These are phyloP conservation scores for Cadophora sp. DNA, from an alignment of 2,329 filamentous ascomycete genomes.

Conservation along the genomic window DNA sequence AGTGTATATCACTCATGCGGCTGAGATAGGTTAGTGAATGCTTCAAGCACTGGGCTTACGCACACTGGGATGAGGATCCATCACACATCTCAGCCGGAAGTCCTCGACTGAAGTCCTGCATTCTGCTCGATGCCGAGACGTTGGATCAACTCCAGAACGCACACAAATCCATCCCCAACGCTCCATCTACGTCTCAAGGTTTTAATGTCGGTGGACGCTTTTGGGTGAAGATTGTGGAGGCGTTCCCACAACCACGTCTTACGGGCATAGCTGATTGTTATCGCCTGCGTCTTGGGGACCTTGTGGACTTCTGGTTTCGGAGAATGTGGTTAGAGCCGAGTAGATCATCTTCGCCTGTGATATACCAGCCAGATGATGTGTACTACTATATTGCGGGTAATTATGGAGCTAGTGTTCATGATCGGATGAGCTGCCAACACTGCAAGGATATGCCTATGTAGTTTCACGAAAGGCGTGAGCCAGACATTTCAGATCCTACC, in stretches of 20 bases:
- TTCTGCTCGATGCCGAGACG: conserved; percentile 1
- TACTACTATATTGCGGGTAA: neutral
- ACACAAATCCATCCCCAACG: neutral
- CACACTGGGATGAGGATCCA: neutral
- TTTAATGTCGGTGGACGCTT: neutral
- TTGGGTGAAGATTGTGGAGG: conserved; percentile 7
- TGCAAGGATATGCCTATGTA: too few relatives aligned
- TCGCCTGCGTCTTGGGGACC: conserved; percentile 2
- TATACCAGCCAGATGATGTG: neutral
- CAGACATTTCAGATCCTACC: too few relatives aligned
- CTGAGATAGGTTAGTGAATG: neutral
- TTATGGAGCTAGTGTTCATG: too few relatives aligned
- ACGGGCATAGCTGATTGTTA: conserved; percentile 4
- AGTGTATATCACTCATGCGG: neutral
- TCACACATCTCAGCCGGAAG: conserved; percentile 2
- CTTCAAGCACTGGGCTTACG: neutral
- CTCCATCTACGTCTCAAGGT: neutral
- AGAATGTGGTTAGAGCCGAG: neutral
- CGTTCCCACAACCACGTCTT: neutral
- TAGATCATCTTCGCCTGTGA: neutral
- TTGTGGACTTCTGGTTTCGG: conserved; percentile 12
- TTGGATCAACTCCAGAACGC: conserved; percentile 4
- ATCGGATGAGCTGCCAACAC: too few relatives aligned
- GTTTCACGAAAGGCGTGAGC: too few relatives aligned
- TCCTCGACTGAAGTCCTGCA: conserved; percentile 10